These are phyloP conservation scores for Graphiopsis chlorocephala DNA, from an alignment of 2,329 filamentous ascomycete species.

Conservation along the genomic window DNA sequence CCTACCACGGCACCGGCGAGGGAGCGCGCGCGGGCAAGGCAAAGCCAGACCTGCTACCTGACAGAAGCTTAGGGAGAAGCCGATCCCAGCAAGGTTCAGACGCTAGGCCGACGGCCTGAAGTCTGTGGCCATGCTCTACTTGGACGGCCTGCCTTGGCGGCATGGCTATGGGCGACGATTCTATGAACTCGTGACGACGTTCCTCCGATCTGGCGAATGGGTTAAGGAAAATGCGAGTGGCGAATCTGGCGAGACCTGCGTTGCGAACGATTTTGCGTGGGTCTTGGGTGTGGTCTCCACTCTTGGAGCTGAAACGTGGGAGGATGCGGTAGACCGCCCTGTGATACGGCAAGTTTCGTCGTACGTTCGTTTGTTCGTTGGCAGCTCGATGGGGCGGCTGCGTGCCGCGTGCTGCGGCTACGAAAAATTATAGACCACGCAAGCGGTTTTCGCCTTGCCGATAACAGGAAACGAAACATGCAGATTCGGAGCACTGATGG, in stretches of 20 bases:
- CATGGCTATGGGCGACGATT: not conserved
- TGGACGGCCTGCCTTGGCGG: slow-evolving; percentile 15
- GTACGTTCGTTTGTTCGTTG: not conserved
- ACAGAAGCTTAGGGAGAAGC: slow-evolving; percentile 7
- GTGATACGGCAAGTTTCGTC: slow-evolving; percentile 6
- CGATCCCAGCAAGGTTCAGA: slow-evolving; percentile 1
- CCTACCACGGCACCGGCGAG: not conserved
- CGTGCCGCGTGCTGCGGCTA: slow-evolving; percentile 3
- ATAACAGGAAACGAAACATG: not conserved
- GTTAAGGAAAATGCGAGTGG: not conserved
- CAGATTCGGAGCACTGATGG: not conserved
- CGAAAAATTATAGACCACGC: not conserved
- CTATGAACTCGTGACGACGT: not conserved
- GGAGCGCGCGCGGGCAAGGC: not conserved
- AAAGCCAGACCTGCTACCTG: not conserved
- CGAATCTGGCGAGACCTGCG: not conserved
- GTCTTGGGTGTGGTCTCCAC: not conserved
- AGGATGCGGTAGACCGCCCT: not conserved
- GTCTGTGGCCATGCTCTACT: slow-evolving; percentile 9
- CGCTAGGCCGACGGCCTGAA: not conserved
- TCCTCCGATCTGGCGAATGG: not conserved
- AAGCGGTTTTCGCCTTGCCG: not conserved
- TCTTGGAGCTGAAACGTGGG: not conserved
- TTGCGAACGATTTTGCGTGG: not conserved
- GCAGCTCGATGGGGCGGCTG: not conserved